phyloP scores from a whole-genome alignment of 768 basidiomycete species.

The Russula sp. region DNA sequence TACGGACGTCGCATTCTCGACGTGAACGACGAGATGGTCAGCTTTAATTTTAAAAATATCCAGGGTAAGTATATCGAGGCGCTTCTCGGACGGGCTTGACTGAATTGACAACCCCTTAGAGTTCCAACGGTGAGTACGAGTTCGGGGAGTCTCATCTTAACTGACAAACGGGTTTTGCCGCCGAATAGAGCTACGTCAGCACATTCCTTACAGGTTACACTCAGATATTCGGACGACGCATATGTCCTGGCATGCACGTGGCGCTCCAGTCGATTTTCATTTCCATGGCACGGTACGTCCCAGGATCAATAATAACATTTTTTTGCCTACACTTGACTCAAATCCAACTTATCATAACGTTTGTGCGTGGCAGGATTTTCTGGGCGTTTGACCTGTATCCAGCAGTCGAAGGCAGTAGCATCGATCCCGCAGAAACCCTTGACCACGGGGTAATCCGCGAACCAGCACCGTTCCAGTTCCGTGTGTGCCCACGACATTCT shows the following conservation, averaged over 20 bases:
- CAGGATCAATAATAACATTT: not conserved
- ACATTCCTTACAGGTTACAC: not conserved
- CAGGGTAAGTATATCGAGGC: not conserved
- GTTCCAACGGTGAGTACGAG: slow-evolving; percentile 1
- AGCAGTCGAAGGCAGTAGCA: not conserved
- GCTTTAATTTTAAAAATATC: not conserved
- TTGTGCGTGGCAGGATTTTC: slow-evolving; percentile 14
- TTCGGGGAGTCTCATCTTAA: not conserved
- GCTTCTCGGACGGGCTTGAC: not conserved
- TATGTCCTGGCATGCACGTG: slow-evolving; percentile 30
- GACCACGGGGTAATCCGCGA: slow-evolving; percentile 9
- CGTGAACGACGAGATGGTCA: slow-evolving; percentile 18
- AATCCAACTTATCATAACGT: not conserved
- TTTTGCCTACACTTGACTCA: too few species aligned
- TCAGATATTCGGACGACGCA: slow-evolving; percentile 27
- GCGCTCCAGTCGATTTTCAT: slow-evolving; percentile 28
- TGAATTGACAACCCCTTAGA: not conserved
- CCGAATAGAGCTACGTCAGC: slow-evolving; percentile 7
- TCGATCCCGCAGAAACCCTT: slow-evolving; percentile 3
- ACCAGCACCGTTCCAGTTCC: slow-evolving; percentile 10
- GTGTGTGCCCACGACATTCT: not conserved
- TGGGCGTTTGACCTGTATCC: slow-evolving; percentile 31
- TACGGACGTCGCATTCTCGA: slow-evolving; percentile 17
- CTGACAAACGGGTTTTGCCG: not conserved
- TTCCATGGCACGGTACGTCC: slow-evolving; percentile 6